Evolutionary conservation across 495 filamentous ascomycete genomes (phyloP), one percentile per base, ranked within the genome.

Genomic region (Hapsidospora chrysogenum): DNA sequence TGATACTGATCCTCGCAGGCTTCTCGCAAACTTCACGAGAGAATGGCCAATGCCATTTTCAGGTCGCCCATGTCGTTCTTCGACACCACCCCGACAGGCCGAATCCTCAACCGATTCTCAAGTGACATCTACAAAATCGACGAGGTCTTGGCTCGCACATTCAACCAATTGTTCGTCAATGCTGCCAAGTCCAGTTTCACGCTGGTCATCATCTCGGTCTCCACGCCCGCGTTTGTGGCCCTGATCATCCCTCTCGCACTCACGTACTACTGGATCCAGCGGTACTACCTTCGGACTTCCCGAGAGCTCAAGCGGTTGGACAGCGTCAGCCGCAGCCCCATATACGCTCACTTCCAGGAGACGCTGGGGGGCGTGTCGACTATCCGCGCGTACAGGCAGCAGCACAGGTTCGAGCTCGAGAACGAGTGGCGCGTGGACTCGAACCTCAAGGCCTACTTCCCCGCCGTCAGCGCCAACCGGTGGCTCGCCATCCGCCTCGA

Each of bases 21-120:
- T 33, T 93, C 85, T 26, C 72, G 86, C 14, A 96, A 96, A 57
- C 69, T 99, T 18, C 92, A 99, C 53, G 87, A 99, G 58, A 74
- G 83, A 39, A 99, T 99, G 92, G 92, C 92, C 29, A 85, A 80
- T 45, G 84, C 92, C 4, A 96, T 96, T 46, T 99, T 99, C 65
- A 75, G 89, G 49, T 89, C 85, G 11, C 92, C 92, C 17, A 99
- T 99, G 92, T 85, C 72, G 45, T 99, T 99, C 57, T 99, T 99
- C 45, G 92, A 99, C 54, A 94, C 87, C 9, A 99, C 89, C 2
- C 89, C 89, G n/a, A 84, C 86, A 37, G 92, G 92, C 13, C 75
- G 92, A 14, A 95, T 99, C 45, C 64, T 99, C 27, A 99, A 99
- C 50, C 69, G 92, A 31, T 99, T 99, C 52, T 96, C 87, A 3